Conservation (phyloP, 176 grass and related monocot genomes). For the Phoenix roebelenii region DNA sequence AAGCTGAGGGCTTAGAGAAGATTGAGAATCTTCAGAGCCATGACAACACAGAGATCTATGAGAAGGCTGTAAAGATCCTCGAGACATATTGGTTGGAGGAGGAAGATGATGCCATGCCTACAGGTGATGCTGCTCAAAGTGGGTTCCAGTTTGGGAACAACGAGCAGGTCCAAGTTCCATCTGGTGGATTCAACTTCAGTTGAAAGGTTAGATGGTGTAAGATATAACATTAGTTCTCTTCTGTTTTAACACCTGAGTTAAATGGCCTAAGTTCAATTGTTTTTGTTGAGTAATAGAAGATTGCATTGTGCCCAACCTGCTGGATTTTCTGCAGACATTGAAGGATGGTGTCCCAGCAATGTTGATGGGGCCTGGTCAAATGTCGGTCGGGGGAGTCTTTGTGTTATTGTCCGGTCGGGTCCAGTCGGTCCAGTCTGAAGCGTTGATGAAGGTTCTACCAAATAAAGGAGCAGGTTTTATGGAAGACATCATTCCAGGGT, state of each 20-base stretch:
- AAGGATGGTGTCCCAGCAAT: conserved; percentile 33
- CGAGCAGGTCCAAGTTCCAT: conserved; percentile 18
- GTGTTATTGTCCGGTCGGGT: conserved; percentile 42
- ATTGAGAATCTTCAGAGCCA: conserved; percentile 13
- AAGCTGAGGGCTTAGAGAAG: conserved; percentile 7
- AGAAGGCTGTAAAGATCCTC: conserved; percentile 8
- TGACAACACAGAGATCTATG: conserved; percentile 3
- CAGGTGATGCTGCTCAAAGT: conserved; percentile 30
- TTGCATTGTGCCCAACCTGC: background rate
- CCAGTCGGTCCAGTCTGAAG: conserved; percentile 56
- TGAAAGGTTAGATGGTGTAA: conserved; percentile 15
- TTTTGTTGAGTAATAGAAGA: background rate
- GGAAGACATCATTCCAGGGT: conserved; percentile 25
- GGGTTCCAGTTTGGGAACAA: conserved; percentile 53
- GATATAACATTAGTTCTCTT: background rate
- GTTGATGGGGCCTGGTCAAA: conserved; percentile 41
- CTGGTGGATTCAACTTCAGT: conserved; percentile 61
- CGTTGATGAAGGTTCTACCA: conserved; percentile 41
- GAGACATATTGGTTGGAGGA: conserved; percentile 8
- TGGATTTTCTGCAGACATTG: conserved; percentile 24
- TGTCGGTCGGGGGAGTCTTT: conserved; percentile 34
- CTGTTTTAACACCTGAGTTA: background rate
- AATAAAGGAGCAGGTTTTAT: conserved; percentile 36
- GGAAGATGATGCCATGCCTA: conserved; percentile 62
- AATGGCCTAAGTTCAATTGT: background rate